A percentile compares a stretch with the other conserved stretches of the same genome.
Evolutionary conservation across 2,329 filamentous ascomycete genomes (phyloP).

Genomic region (Curvularia spicifera): DNA sequence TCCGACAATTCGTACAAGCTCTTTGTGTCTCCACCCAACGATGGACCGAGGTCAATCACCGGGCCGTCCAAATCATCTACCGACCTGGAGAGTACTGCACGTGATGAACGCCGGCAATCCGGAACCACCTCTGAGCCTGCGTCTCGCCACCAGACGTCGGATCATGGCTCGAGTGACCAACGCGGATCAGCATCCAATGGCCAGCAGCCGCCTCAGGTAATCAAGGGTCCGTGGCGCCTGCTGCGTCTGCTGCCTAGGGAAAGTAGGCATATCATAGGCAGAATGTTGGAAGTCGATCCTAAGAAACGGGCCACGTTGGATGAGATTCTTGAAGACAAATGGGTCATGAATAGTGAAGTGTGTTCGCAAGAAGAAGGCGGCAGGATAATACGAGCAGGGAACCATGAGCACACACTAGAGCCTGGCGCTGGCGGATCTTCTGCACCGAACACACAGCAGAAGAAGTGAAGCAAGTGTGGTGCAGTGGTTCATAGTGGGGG

Average conservation of each 20-base stretch:
- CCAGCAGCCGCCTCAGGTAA: slow-evolving; percentile 65
- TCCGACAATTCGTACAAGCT: slow-evolving; percentile 95
- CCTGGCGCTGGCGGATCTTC: slow-evolving; percentile 56
- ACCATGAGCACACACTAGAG: slow-evolving; percentile 86
- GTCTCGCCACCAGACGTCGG: slow-evolving; percentile 47
- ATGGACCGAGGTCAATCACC: slow-evolving; percentile 43
- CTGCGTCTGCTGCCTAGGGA: slow-evolving; percentile 86
- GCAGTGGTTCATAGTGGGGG: not conserved
- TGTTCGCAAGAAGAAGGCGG: slow-evolving; percentile 81
- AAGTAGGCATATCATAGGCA: slow-evolving; percentile 84
- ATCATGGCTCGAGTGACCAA: slow-evolving; percentile 22
- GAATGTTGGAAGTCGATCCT: slow-evolving; percentile 91
- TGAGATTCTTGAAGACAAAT: slow-evolving; percentile 86
- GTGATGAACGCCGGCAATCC: slow-evolving; percentile 33
- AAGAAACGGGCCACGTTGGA: slow-evolving; percentile 81
- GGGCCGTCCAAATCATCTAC: slow-evolving; percentile 41
- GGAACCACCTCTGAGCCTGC: slow-evolving; percentile 50
- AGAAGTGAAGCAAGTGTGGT: slow-evolving; percentile 38
- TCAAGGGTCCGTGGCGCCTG: slow-evolving; percentile 91
- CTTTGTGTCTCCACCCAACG: slow-evolving; percentile 82
- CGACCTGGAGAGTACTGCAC: slow-evolving; percentile 48
- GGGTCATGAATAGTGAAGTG: slow-evolving; percentile 84
- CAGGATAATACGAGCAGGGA: slow-evolving; percentile 71
- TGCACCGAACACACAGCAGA: slow-evolving; percentile 42
- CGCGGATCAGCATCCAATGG: slow-evolving; percentile 28